phyloP scores from a whole-genome alignment of 2,329 filamentous ascomycete species.

The Cryphonectria naterciae region DNA sequence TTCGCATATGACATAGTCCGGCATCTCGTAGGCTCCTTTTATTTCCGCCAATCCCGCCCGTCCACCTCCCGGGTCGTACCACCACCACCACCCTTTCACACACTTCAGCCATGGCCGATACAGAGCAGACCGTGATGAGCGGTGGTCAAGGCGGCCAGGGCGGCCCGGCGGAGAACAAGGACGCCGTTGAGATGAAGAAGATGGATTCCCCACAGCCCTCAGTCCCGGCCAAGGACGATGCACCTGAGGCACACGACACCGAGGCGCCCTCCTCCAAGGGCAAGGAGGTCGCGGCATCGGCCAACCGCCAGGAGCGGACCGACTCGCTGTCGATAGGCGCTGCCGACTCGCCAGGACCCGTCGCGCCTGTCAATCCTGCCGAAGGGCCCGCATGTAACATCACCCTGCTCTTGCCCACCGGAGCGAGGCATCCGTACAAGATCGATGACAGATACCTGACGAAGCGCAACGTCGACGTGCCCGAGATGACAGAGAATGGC shows the following conservation, averaged over 20 bases:
- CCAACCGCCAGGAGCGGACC: slow-evolving; percentile 34
- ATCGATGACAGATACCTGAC: slow-evolving; percentile 85
- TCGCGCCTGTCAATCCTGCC: slow-evolving; percentile 32
- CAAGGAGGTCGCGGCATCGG: slow-evolving; percentile 34
- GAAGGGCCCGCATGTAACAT: slow-evolving; percentile 65
- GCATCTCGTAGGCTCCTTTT: slow-evolving; percentile 10
- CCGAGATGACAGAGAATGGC: slow-evolving; percentile 63
- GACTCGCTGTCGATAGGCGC: slow-evolving; percentile 42
- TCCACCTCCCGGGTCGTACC: slow-evolving; percentile 2
- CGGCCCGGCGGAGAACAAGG: slow-evolving; percentile 23
- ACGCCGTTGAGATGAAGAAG: slow-evolving; percentile 30
- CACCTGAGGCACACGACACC: slow-evolving; percentile 23
- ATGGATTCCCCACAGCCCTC: slow-evolving; percentile 24
- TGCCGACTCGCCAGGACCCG: slow-evolving; percentile 32
- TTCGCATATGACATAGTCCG: slow-evolving; percentile 25
- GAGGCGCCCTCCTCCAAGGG: slow-evolving; percentile 34
- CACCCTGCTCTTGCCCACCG: slow-evolving; percentile 79
- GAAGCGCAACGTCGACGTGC: slow-evolving; percentile 78
- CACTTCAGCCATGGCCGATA: slow-evolving; percentile 28
- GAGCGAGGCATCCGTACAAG: slow-evolving; percentile 85
- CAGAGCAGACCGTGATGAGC: slow-evolving; percentile 22
- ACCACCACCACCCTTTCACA: slow-evolving; percentile 9
- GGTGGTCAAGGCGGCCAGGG: slow-evolving; percentile 15
- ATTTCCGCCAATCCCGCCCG: slow-evolving; percentile 18
- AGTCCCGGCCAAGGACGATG: slow-evolving; percentile 28